Evolutionary conservation across 108 stramenopile species (phyloP).

Genomic region (Seminavis robusta): DNA sequence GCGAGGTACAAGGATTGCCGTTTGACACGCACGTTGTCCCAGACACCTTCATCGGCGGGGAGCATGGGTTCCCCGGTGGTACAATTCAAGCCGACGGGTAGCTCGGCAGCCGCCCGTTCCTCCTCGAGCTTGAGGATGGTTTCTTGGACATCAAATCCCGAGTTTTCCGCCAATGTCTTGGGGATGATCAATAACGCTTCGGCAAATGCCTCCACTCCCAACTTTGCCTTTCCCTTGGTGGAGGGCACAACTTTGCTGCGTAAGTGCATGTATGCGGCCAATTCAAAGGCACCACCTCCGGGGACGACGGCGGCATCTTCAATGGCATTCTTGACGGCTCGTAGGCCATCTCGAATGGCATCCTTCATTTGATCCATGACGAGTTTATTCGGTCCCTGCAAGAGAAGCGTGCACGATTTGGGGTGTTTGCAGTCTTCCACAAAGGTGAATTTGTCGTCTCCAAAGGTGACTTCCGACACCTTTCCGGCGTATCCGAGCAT

Average conservation of each 20-base stretch:
- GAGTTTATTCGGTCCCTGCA: constrained; percentile 97
- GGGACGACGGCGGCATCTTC: constrained; percentile 95
- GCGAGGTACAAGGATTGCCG: constrained; percentile 91
- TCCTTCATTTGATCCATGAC: constrained; percentile 98
- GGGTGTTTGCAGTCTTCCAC: constrained; percentile 94
- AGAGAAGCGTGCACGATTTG: constrained; percentile 90
- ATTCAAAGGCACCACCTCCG: constrained; percentile 97
- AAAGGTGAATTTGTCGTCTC: constrained; percentile 99
- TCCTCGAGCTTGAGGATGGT: constrained; percentile 86
- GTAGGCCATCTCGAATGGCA: constrained; percentile 95
- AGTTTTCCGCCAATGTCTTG: constrained; percentile 97
- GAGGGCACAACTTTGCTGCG: constrained; percentile 44
- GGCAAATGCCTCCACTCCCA: constrained; percentile 96
- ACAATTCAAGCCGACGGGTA: constrained; percentile 92
- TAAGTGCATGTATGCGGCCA: constrained; percentile 83
- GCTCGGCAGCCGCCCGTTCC: constrained; percentile 61
- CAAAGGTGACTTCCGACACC: constrained; percentile 93
- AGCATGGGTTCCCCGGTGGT: constrained; percentile 91
- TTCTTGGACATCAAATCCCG: constrained; percentile 96
- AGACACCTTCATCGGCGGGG: constrained; percentile 92
- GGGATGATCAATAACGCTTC: constrained; percentile 96
- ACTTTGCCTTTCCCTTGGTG: constrained; percentile 88
- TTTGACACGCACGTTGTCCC: constrained; percentile 98
- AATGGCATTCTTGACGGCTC: constrained; percentile 95
- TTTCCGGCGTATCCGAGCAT: constrained; percentile 94